Evolutionary conservation across 768 basidiomycete genomes (phyloP).

Genomic region (Amyloporia xantha): DNA sequence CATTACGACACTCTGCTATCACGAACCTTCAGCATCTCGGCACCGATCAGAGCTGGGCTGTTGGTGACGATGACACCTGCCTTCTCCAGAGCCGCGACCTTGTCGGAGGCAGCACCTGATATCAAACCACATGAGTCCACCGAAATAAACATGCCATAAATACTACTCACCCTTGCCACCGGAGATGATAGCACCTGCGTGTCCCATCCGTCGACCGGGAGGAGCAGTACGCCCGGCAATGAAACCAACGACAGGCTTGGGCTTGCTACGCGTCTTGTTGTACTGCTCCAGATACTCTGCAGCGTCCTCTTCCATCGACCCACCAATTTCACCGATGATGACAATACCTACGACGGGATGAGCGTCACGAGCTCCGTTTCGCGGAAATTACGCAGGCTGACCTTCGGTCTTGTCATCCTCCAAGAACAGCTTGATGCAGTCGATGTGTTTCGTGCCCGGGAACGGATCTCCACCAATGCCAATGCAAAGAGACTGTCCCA

Average conservation of each 20-base stretch:
- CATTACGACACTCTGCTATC: not conserved
- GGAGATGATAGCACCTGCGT: slow-evolving; percentile 96
- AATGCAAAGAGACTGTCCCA: slow-evolving; percentile 94
- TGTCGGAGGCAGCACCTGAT: slow-evolving; percentile 86
- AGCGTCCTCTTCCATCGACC: slow-evolving; percentile 98
- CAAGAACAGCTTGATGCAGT: slow-evolving; percentile 94
- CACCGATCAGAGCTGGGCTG: slow-evolving; percentile 93
- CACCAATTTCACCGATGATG: slow-evolving; percentile 97
- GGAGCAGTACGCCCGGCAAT: slow-evolving; percentile 98
- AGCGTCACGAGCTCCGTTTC: slow-evolving; percentile 1
- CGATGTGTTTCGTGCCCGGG: slow-evolving; percentile 92
- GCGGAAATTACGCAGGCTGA: slow-evolving; percentile 23
- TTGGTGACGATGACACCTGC: slow-evolving; percentile 93
- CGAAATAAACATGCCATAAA: not conserved
- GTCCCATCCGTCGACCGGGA: slow-evolving; percentile 96
- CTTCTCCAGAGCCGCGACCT: slow-evolving; percentile 82
- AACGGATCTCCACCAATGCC: slow-evolving; percentile 98
- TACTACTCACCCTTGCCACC: slow-evolving; percentile 80
- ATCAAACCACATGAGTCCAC: not conserved
- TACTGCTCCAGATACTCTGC: slow-evolving; percentile 91
- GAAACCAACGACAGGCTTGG: slow-evolving; percentile 96
- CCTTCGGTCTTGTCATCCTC: slow-evolving; percentile 93
- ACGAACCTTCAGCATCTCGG: slow-evolving; percentile 79
- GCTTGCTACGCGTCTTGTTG: slow-evolving; percentile 80
- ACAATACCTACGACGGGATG: slow-evolving; percentile 69